Percentiles rank a stretch among this genome's conserved stretches.
phyloP scores from a whole-genome alignment of 305 asterid genomes.

The Rubia tinctorum region DNA sequence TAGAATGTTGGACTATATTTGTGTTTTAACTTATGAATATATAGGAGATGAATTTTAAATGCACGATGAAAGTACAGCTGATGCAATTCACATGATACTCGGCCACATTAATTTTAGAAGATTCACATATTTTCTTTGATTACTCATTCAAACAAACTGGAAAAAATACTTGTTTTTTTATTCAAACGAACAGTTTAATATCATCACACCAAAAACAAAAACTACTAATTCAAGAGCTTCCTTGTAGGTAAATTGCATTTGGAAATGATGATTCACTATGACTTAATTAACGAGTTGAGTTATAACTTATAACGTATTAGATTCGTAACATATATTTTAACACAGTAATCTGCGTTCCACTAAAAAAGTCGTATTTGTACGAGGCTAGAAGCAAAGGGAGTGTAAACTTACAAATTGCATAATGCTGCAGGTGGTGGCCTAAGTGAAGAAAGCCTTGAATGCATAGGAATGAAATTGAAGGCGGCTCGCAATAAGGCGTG shows the following conservation, averaged over 20 bases:
- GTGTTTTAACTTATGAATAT: slow-evolving; percentile 5
- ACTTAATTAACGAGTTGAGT: too few relatives aligned
- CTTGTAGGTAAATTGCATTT: too few relatives aligned
- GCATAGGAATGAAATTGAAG: slow-evolving; percentile 7
- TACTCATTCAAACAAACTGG: slow-evolving; percentile 19
- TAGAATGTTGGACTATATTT: slow-evolving; percentile 11
- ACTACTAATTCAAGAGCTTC: not conserved
- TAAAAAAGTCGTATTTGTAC: not conserved
- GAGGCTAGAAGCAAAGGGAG: not conserved
- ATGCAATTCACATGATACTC: slow-evolving; percentile 71
- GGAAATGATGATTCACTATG: too few relatives aligned
- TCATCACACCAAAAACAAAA: too few relatives aligned
- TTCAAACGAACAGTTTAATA: too few relatives aligned
- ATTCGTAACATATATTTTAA: too few relatives aligned
- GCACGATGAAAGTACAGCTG: slow-evolving; percentile 38
- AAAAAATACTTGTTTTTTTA: not conserved
- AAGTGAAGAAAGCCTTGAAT: slow-evolving; percentile 9
- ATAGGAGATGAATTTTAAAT: slow-evolving; percentile 30
- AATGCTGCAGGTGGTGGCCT: not conserved
- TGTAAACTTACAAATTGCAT: not conserved
- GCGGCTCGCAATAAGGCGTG: slow-evolving; percentile 20
- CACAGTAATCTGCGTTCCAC: not conserved
- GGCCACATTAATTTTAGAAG: slow-evolving; percentile 33
- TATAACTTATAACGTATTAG: too few relatives aligned
- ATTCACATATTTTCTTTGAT: slow-evolving; percentile 56